A percentile compares a stretch with the other conserved stretches of the same genome.
Conservation (phyloP, 331 rosid genomes). For the Malus hybrid region DNA sequence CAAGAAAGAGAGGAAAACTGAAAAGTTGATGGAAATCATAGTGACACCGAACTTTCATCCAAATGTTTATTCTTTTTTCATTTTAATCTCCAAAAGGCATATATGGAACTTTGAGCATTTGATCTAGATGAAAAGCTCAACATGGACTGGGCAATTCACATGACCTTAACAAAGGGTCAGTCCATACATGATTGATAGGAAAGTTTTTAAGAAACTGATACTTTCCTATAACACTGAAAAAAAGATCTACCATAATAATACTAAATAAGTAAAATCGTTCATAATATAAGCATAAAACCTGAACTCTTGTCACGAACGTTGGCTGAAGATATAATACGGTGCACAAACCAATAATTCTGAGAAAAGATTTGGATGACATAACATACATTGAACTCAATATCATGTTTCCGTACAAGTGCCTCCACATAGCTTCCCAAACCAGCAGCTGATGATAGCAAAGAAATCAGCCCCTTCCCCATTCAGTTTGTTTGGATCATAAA, state of each 20-base stretch:
- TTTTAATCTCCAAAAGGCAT: neutral
- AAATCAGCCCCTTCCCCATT: conserved; percentile 7
- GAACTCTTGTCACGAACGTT: neutral
- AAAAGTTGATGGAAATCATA: neutral
- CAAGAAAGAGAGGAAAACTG: neutral
- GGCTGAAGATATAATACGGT: neutral
- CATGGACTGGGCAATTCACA: neutral
- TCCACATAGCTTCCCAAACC: conserved; percentile 93
- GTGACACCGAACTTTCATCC: neutral
- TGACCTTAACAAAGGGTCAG: neutral
- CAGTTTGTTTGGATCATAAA: conserved; percentile 1
- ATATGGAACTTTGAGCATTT: neutral
- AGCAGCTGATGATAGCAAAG: conserved; percentile 61
- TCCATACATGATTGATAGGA: neutral
- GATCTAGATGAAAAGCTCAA: neutral
- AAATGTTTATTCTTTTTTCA: neutral
- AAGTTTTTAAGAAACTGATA: neutral
- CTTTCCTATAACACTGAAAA: neutral
- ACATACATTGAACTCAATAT: conserved; percentile 75
- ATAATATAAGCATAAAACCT: neutral
- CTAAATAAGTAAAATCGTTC: neutral
- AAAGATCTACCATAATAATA: neutral
- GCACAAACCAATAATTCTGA: neutral
- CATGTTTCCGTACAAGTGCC: conserved; percentile 84
- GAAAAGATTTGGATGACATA: neutral